Base-by-base conservation (phyloP, 768 basidiomycete species). In the Neoboletus magnificus region DNA sequence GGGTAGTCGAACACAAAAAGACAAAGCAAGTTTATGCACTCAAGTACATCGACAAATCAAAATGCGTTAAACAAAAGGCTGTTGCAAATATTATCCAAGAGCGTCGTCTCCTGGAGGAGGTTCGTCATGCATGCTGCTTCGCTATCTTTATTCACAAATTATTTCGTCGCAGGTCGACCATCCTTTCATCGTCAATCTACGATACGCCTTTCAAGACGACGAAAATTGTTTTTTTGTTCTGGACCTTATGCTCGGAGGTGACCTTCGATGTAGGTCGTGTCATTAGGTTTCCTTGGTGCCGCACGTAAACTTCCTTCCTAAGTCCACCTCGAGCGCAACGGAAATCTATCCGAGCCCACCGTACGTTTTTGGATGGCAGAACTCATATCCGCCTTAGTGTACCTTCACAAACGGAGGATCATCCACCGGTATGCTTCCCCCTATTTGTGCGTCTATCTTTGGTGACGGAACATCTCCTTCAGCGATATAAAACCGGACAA, bases 401-500 rank as follows among this genome's bases (percentile, higher is more conserved):
- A 98, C 66, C 83, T 99, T 41, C 97, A 98, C 71, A 79, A 82
- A 49, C 89, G 92, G 61, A 84, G 87, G 47, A 99, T 99, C 67
- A 89, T 97, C 54, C 97, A 99, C 72, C 87, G 96, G 93, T 95
- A 70, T 39, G 82, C 72, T 16, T 56, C 41, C 15, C 29, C 8
- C 40, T 18, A 20, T 25, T 29, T 30, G 43, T 49, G 57, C 49
- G 45, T 20, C 57, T 32, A 39, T 18, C 36, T 13, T 10, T 36
- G 64, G 35, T 48, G 22, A 64, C 39, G 45, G 56, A 23, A 60
- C 46, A 42, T 60, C 44, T 48, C 52, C 45, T 32, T 45, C 62
- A 96, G 95, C 25, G 96, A 98, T 73, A 71, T 99, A 56, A 98
- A 99, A 70, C 97, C 97, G 4, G 97, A 98, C 71, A 98, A 99